Conservation (phyloP, 768 basidiomycete genomes). For the Boletus sp. region DNA sequence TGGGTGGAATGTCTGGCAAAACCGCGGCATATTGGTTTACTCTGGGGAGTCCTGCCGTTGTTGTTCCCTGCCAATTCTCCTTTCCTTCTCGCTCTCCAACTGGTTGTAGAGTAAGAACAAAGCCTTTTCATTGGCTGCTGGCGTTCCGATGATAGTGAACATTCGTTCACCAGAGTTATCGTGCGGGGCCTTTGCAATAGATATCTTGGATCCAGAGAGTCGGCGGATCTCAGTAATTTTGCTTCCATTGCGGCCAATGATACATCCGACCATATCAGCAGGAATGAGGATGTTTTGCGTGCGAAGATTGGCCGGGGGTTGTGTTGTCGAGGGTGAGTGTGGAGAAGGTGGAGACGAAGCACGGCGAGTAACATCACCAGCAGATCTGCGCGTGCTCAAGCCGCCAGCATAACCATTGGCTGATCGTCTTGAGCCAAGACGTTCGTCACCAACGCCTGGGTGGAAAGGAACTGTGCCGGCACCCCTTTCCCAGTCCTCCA, state of each 20-base stretch:
- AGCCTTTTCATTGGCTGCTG: slow-evolving; percentile 96
- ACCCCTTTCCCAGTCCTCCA: slow-evolving; percentile 96
- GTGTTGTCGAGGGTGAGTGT: slow-evolving; percentile 45
- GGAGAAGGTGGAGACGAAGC: slow-evolving; percentile 41
- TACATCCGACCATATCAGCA: slow-evolving; percentile 97
- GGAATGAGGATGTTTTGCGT: slow-evolving; percentile 99
- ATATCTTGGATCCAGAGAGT: slow-evolving; percentile 95
- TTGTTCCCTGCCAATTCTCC: slow-evolving; percentile 81
- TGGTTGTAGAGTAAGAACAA: slow-evolving; percentile 97
- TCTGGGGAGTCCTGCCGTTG: slow-evolving; percentile 73
- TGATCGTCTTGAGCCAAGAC: slow-evolving; percentile 47
- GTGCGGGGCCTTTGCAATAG: slow-evolving; percentile 98
- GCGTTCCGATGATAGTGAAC: slow-evolving; percentile 98
- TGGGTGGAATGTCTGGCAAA: not conserved
- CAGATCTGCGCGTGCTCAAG: slow-evolving; percentile 54
- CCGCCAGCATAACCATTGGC: slow-evolving; percentile 52
- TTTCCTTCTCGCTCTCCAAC: slow-evolving; percentile 93
- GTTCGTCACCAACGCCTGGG: slow-evolving; percentile 79
- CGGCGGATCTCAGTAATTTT: slow-evolving; percentile 99
- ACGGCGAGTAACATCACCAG: slow-evolving; percentile 50
- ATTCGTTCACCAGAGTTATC: slow-evolving; percentile 99
- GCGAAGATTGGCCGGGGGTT: slow-evolving; percentile 75
- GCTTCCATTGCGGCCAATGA: slow-evolving; percentile 93
- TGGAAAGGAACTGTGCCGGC: slow-evolving; percentile 94
- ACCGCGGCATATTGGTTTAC: slow-evolving; percentile 10